Conservation (phyloP, 2,329 filamentous ascomycete species). For the Trichophyton benhamiae region DNA sequence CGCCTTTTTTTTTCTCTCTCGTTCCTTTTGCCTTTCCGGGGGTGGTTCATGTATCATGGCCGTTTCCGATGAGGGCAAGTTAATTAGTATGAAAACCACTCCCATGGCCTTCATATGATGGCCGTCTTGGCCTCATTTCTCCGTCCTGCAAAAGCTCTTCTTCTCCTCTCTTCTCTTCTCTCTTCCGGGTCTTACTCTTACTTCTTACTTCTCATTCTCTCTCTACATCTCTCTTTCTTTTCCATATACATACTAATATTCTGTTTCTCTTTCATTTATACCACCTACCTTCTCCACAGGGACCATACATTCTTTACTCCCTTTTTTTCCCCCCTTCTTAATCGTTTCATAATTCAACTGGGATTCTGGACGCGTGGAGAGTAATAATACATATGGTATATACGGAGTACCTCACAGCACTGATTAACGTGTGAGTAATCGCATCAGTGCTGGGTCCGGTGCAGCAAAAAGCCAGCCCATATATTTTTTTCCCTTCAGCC, state of each 20-base stretch:
- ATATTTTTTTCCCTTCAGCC: background rate
- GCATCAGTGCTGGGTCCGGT: background rate
- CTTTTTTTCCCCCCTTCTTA: background rate
- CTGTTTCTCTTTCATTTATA: background rate
- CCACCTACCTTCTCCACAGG: background rate
- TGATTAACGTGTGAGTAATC: conserved; percentile 1
- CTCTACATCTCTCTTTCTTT: background rate
- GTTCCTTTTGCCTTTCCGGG: background rate
- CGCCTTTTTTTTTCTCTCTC: background rate
- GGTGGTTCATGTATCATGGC: conserved; percentile 1
- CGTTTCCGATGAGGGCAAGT: background rate
- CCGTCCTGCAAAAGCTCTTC: background rate
- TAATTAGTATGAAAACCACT: conserved; percentile 1
- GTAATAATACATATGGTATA: background rate
- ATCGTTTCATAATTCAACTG: background rate
- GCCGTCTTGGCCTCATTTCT: conserved; percentile 1
- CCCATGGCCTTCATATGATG: background rate
- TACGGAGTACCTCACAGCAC: background rate
- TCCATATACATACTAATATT: background rate
- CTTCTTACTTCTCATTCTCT: background rate
- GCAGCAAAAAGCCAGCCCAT: background rate
- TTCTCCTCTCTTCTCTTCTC: background rate
- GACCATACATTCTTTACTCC: background rate
- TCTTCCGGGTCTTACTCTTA: background rate
- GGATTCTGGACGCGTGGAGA: background rate